Evolutionary conservation across 2,329 filamentous ascomycete genomes (phyloP), one percentile per base, ranked within the genome.

Genomic region (Colletotrichum noveboracense): DNA sequence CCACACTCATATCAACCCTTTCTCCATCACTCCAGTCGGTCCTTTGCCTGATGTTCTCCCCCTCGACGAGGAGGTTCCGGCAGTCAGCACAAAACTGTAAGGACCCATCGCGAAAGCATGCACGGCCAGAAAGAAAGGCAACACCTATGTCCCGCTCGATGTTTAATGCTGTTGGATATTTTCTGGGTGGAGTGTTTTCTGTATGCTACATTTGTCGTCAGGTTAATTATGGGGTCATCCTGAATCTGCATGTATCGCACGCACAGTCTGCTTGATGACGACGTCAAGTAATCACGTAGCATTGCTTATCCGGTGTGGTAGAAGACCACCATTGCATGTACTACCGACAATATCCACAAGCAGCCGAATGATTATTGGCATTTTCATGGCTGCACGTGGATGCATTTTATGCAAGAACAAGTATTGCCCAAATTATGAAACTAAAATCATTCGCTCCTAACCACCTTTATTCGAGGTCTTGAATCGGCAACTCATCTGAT

Each of bases 41-140:
- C 96, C 97, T 7, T 80, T 95, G 81, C 96, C 96, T 52, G 90
- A 97, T 86, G 94, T 99, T 77, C 80, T 98, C 85, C 91, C 90
- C 6, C 86, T 94, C 80, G 94, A 94, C 56, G 91, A 97, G 80
- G 96, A 98, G 87, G 95, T 98, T 7, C 78, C 87, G 9, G 93
- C 91, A 56, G 93, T 82, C 21, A 81, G 79, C 66, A 75, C 38
- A 4, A 56, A 67, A 36, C 9, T 60, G 26, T 73, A 73, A 13
- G 7, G 14, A 21, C n/a, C 9, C 21, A 26, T 7, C 16, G n/a
- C n/a, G 43, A 21, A 52, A 21, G 43, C 43, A 52, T 52, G n/a
- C 43, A 52, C n/a, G 43, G 43, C n/a, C n/a, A 52, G n/a, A 10
- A 52, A 52, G n/a, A n/a, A 9, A 48, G 18, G 38, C 5, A 48